phyloP scores from a whole-genome alignment of 2,329 filamentous ascomycete genomes.

The Neoarthrinium moseri region DNA sequence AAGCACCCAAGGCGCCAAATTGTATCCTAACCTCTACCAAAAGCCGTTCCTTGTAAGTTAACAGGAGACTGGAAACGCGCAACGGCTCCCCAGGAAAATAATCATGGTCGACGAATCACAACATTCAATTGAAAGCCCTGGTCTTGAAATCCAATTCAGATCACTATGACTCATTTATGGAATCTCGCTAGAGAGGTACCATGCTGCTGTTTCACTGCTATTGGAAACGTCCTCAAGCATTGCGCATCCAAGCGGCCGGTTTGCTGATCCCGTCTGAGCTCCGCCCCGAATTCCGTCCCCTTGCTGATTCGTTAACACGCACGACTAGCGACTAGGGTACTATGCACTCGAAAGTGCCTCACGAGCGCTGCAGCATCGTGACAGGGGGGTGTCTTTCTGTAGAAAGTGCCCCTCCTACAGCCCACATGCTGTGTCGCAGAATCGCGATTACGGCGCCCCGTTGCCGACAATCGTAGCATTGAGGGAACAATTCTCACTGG shows the following conservation, averaged over 20 bases:
- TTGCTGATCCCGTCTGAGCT: background rate
- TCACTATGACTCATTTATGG: background rate
- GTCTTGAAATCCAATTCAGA: background rate
- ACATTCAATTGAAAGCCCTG: background rate
- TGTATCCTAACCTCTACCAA: too few species aligned
- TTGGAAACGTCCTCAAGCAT: background rate
- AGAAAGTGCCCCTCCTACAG: too few species aligned
- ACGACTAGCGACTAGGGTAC: background rate
- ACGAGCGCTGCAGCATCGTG: too few species aligned
- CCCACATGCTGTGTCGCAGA: too few species aligned
- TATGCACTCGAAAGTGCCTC: background rate
- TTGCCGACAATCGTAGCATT: too few species aligned
- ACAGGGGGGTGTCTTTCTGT: too few species aligned
- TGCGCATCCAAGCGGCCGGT: background rate
- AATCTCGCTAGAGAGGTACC: too few species aligned
- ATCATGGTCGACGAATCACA: background rate
- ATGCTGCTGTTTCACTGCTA: background rate
- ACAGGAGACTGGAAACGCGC: too few species aligned
- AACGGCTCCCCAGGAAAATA: background rate
- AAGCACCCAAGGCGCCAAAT: too few species aligned
- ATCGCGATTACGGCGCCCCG: too few species aligned
- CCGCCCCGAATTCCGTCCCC: background rate
- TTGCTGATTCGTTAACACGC: background rate
- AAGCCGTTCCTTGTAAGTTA: too few species aligned
- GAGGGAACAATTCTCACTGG: too few species aligned